Base-by-base conservation (phyloP, 148 eudicot species). In the Cornus florida region DNA sequence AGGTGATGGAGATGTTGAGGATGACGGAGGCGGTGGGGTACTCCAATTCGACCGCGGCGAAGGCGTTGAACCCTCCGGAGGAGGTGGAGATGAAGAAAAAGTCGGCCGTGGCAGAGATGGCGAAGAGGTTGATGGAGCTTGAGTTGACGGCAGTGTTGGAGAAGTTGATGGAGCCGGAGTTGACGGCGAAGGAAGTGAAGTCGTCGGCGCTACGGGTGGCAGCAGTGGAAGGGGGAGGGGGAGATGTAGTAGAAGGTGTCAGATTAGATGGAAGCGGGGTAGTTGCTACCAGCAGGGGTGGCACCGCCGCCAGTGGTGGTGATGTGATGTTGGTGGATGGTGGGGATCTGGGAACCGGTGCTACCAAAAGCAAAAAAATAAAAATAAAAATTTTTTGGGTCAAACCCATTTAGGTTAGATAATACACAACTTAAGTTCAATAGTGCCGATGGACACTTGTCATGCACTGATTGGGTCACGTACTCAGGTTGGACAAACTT, bases 161-260 rank as follows among this genome's bases (percentile, higher is more conserved):
- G 74, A 19, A 0, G 43, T n/a, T n/a, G n/a, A n/a, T n/a, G n/a
- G n/a, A n/a, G n/a, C n/a, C n/a, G n/a, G n/a, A n/a, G n/a, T n/a
- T 13, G 84, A 70, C 31, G 77, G 32, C 20, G 81, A 65, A 2
- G 86, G 38, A 0, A 89, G 69, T 5, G 90, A 78, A 2, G 87
- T 73, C 0, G 91, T 56, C 16, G 87, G 35, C 41, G 91, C 41
- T 16, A 69, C 33, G 0, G 88, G 67, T 0, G 85, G 65, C 0
- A 90, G 82, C 0, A 90, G 74, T 7, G 90, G 70, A 9, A 17
- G 88, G 79, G 0, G 95, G 82, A 2, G 87, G 82, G 41, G 89
- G 75, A 65, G 91, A 35, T 12, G 86, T n/a, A n/a, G n/a, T n/a
- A n/a, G n/a, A n/a, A n/a, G n/a, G n/a, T n/a, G n/a, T 66, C 28